Percentiles rank a stretch among this genome's conserved stretches.
Evolutionary conservation across 2,329 filamentous ascomycete genomes (phyloP).

Genomic region (Botrytis sinoallii): DNA sequence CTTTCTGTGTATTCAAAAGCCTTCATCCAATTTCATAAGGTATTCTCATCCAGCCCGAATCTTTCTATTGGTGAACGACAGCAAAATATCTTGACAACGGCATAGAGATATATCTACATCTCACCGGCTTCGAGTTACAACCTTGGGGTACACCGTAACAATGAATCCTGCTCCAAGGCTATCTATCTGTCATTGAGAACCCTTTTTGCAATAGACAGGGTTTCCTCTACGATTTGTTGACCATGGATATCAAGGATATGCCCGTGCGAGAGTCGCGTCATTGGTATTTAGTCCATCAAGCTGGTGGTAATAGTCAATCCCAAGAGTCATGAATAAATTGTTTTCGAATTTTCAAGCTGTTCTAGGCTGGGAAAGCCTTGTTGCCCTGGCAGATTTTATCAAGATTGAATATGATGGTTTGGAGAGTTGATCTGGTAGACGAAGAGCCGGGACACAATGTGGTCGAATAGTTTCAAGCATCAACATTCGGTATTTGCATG

Average conservation of each 20-base stretch:
- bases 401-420: not conserved
- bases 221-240: not conserved
- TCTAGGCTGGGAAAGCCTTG: not conserved
- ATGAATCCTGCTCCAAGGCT: not conserved
- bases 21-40: not conserved
- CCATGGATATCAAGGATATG: not conserved
- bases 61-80: not conserved
- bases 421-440: not conserved
- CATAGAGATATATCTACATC: not conserved
- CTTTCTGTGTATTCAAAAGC: not conserved
- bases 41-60: not conserved
- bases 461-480: not conserved
- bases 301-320: not conserved
- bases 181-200: too few relatives aligned
- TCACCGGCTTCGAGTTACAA: not conserved
- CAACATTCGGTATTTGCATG: not conserved
- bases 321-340: accelerated
- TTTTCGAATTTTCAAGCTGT: not conserved
- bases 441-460: not conserved
- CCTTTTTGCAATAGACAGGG: not conserved
- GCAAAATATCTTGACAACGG: not conserved
- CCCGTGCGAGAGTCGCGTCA: not conserved
- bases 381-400: not conserved
- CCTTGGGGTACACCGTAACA: not conserved
- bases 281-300: not conserved